These are phyloP conservation scores for Dipodascopsis tothii DNA, from an alignment of 805 yeast genomes.

Conservation along the genomic window DNA sequence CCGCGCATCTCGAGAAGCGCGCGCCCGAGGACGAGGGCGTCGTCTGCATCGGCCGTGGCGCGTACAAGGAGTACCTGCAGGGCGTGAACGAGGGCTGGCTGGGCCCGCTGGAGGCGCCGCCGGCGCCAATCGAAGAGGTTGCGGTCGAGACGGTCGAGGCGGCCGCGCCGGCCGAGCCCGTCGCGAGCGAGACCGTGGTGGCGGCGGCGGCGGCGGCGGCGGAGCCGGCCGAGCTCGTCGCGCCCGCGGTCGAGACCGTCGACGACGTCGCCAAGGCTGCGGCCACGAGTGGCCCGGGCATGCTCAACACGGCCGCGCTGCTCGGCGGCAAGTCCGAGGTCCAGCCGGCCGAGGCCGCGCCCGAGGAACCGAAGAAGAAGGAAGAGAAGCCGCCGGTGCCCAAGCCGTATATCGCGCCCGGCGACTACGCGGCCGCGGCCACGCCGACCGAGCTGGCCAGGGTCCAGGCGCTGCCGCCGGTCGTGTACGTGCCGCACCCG, in stretches of 20 bases:
- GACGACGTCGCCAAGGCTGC: slow-evolving; percentile 12
- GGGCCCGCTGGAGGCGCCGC: slow-evolving; percentile 70
- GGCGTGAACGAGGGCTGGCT: slow-evolving; percentile 93
- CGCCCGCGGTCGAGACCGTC: slow-evolving; percentile 4
- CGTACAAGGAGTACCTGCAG: slow-evolving; percentile 80
- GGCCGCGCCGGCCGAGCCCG: slow-evolving; percentile 7
- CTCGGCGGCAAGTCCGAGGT: slow-evolving; percentile 1
- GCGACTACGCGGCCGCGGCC: slow-evolving; percentile 46
- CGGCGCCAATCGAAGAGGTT: slow-evolving; percentile 22
- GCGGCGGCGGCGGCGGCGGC: slow-evolving; percentile 22
- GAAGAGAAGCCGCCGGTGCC: slow-evolving; percentile 41
- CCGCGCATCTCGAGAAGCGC: slow-evolving; percentile 35
- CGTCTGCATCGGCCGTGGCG: slow-evolving; percentile 89
- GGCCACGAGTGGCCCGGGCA: too few species aligned
- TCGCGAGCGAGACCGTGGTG: neutral
- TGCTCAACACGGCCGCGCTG: slow-evolving; percentile 5
- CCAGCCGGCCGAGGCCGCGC: slow-evolving; percentile 1
- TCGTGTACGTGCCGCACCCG: slow-evolving; percentile 67
- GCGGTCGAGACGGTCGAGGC: slow-evolving; percentile 8
- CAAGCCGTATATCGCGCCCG: slow-evolving; percentile 56
- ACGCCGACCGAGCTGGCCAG: slow-evolving; percentile 48
- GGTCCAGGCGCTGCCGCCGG: slow-evolving; percentile 42
- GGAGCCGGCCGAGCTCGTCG: slow-evolving; percentile 6
- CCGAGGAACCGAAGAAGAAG: slow-evolving; percentile 27
- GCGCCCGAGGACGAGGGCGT: slow-evolving; percentile 59